Conservation (phyloP, 352 stramenopile species). For the Phytophthora foliorum region DNA sequence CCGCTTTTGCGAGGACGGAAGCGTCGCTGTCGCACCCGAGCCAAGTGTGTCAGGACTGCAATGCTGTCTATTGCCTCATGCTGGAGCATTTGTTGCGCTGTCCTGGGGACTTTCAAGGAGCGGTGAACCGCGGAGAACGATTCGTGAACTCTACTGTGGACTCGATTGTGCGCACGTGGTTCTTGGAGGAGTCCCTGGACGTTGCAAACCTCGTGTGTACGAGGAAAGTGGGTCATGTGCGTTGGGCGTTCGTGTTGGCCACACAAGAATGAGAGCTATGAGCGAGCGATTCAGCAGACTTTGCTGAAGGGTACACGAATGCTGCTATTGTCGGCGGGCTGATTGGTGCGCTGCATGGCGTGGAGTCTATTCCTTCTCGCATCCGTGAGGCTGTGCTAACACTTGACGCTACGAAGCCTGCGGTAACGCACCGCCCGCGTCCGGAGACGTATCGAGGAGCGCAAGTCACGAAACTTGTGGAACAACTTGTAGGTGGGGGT, state of each 20-base stretch:
- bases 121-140: slow-evolving; percentile 41
- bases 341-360: slow-evolving; percentile 60
- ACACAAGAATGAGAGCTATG: slow-evolving; percentile 48
- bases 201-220: slow-evolving; percentile 43
- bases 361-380: slow-evolving; percentile 45
- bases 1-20: slow-evolving; percentile 42
- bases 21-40: slow-evolving; percentile 62
- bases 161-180: slow-evolving; percentile 49
- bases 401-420: slow-evolving; percentile 46
- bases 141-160: slow-evolving; percentile 46
- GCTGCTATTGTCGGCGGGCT: slow-evolving; percentile 64
- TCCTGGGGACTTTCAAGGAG: slow-evolving; percentile 47
- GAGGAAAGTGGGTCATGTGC: slow-evolving; percentile 48
- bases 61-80: slow-evolving; percentile 66
- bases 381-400: slow-evolving; percentile 55
- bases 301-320: slow-evolving; percentile 69
- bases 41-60: slow-evolving; percentile 67
- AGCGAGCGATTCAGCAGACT: slow-evolving; percentile 56
- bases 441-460: slow-evolving; percentile 40
- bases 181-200: slow-evolving; percentile 58
- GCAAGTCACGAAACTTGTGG: slow-evolving; percentile 39
- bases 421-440: slow-evolving; percentile 28
- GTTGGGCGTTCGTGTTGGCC: slow-evolving; percentile 61
- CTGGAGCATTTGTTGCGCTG: slow-evolving; percentile 53
- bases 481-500: slow-evolving; percentile 31